Percentiles rank a stretch among this genome's conserved stretches.
Evolutionary conservation across 2,329 filamentous ascomycete species (phyloP).

Genomic region (Paecilomyces sp.): DNA sequence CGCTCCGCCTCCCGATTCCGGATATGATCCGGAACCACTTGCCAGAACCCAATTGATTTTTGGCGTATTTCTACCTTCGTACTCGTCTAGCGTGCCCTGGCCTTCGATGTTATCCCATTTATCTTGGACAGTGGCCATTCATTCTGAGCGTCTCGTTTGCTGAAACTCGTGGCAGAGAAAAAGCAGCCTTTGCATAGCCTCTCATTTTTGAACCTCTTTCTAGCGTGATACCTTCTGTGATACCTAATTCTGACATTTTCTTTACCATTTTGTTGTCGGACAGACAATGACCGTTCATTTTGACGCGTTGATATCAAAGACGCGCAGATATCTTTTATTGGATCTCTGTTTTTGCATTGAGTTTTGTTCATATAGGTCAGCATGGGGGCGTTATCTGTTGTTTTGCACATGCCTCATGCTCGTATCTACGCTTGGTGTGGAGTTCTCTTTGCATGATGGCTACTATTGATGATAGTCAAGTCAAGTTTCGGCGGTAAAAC

Average conservation of each 20-base stretch:
- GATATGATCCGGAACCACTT: not conserved
- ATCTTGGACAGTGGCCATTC: not conserved
- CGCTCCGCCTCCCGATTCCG: constrained; percentile 12
- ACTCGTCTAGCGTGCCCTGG: not conserved
- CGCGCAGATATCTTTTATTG: not conserved
- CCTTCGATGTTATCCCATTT: not conserved
- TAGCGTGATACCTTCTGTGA: not conserved
- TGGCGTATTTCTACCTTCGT: not conserved
- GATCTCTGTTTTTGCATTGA: not conserved
- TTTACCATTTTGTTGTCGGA: not conserved
- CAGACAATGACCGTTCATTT: not conserved
- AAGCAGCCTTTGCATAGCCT: not conserved
- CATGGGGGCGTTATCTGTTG: not conserved
- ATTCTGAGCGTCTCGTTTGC: not conserved
- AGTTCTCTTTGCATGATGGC: not conserved
- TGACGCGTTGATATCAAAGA: not conserved
- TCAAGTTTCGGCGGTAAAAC: not conserved
- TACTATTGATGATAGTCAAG: not conserved
- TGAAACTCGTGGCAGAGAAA: not conserved
- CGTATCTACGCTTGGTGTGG: not conserved
- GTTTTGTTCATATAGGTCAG: not conserved
- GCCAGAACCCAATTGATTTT: not conserved
- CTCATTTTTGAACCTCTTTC: not conserved
- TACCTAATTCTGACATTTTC: not conserved
- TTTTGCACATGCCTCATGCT: not conserved